A percentile compares a stretch with the other conserved stretches of the same genome.
phyloP scores from a whole-genome alignment of 2,329 filamentous ascomycete genomes.

The Corniculantispora saksenae region DNA sequence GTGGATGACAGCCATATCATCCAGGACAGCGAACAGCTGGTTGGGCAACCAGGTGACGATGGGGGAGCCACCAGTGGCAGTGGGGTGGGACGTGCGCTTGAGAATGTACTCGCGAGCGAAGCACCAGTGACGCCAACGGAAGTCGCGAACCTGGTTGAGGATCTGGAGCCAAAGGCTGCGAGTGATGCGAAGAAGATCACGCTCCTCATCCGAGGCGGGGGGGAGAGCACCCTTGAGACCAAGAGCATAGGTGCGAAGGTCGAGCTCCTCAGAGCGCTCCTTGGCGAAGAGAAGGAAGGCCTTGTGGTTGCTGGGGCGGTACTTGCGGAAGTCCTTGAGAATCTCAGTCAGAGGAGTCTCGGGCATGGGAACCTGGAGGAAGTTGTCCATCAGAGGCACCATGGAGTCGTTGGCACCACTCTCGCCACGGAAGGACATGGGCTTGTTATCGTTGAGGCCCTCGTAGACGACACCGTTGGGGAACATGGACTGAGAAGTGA shows the following conservation, averaged over 20 bases:
- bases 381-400: constrained; percentile 85
- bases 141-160: constrained; percentile 76
- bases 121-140: constrained; percentile 83
- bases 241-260: constrained; percentile 61
- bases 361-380: constrained; percentile 85
- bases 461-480: constrained; percentile 89
- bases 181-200: constrained; percentile 53
- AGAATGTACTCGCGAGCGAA: constrained; percentile 84
- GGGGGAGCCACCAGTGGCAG: constrained; percentile 76
- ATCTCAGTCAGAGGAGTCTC: constrained; percentile 86
- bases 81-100: constrained; percentile 74
- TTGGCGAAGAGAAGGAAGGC: constrained; percentile 77
- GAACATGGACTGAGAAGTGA: constrained; percentile 92
- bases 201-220: constrained; percentile 30
- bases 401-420: constrained; percentile 94
- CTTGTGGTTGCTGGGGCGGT: constrained; percentile 85
- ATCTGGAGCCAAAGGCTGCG: constrained; percentile 63
- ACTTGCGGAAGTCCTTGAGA: constrained; percentile 83
- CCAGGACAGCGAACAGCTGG: constrained; percentile 73
- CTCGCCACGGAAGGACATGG: constrained; percentile 84
- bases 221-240: constrained; percentile 26
- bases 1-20: constrained; percentile 65
- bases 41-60: constrained; percentile 86
- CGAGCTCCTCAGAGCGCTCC: constrained; percentile 47
- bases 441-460: constrained; percentile 69